Evolutionary conservation across 805 yeast genomes (phyloP), one percentile per base, ranked within the genome.

Genomic region (Metschnikowia similis): DNA sequence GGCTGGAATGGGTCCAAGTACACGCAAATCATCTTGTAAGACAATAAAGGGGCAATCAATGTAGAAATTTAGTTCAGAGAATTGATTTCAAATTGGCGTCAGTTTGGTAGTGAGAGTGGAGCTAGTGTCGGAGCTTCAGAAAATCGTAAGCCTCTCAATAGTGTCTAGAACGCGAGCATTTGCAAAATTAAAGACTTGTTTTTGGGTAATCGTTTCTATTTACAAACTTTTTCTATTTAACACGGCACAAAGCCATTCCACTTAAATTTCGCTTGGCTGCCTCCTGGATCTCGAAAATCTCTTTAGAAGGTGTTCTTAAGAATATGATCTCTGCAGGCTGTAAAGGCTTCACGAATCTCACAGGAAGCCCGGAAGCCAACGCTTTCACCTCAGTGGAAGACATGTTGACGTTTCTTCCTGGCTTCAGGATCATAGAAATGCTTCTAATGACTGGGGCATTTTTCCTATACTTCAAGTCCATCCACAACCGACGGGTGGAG

Each of bases 321-420:
- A 94, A 82, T 52, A 90, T 82, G 51, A 87, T 78, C 66, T 94
- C 99, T 35, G 96, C 96, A 0, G 97, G 95, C 62, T 84, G 88
- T 46, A 89, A 70, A 0, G 97, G 96, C 59, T 80, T 78, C 51
- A 92, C 83, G 56, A 81, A 76, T 71, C 96, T 81, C 27, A 88
- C 84, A 9, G 82, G 77, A 52, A 80, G 72, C 3, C 98, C 99
- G 8, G 84, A 74, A 21, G 95, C 86, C 55, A 94, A 76, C 16
- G 82, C 80, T 61, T 79, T 79, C 54, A 94, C 70, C 56, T 91
- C 96, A 1, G 77, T 74, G 17, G 75, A 69, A 1, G 77, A 70
- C 59, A 90, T 81, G 56, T 75, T 69, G 17, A 91, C 86, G 64
- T 84, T 78, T 64, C 92, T 78, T 61, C 85, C 88, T 36, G 99